A percentile compares a stretch with the other conserved stretches of the same genome.
Conservation (phyloP, 2,329 filamentous ascomycete species). For the Phyllosticta ampelicida region DNA sequence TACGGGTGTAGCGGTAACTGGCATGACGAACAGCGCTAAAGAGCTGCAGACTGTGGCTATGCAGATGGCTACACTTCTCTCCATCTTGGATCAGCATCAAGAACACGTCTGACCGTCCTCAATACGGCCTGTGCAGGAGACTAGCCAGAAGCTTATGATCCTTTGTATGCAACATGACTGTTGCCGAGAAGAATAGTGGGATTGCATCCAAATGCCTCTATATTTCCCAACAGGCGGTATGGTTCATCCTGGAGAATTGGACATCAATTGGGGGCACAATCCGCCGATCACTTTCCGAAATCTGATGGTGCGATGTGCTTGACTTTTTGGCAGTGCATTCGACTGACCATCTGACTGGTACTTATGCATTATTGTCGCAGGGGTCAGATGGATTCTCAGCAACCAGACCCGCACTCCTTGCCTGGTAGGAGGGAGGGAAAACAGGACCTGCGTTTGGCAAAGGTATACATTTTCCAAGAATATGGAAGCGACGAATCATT, state of each 20-base stretch:
- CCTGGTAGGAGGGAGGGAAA: too few species aligned
- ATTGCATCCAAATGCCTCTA: not conserved
- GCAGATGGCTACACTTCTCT: not conserved
- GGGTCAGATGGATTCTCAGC: not conserved
- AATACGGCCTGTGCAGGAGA: not conserved
- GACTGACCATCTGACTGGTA: not conserved
- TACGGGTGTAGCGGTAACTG: not conserved
- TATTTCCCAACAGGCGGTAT: not conserved
- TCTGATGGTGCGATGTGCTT: not conserved
- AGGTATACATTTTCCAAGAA: not conserved
- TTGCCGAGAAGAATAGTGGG: not conserved
- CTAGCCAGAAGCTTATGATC: not conserved
- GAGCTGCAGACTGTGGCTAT: not conserved
- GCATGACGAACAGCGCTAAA: not conserved
- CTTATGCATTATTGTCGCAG: not conserved
- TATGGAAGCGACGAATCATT: constrained; percentile 4
- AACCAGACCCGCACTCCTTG: not conserved
- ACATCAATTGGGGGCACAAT: not conserved
- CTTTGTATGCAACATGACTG: not conserved
- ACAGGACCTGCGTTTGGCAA: not conserved
- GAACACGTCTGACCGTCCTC: not conserved
- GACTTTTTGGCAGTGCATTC: not conserved
- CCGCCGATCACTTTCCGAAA: not conserved
- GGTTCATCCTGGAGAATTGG: not conserved
- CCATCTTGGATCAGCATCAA: not conserved